Conservation (phyloP, 768 basidiomycete species). For the Kwoniella mangroviensis region DNA sequence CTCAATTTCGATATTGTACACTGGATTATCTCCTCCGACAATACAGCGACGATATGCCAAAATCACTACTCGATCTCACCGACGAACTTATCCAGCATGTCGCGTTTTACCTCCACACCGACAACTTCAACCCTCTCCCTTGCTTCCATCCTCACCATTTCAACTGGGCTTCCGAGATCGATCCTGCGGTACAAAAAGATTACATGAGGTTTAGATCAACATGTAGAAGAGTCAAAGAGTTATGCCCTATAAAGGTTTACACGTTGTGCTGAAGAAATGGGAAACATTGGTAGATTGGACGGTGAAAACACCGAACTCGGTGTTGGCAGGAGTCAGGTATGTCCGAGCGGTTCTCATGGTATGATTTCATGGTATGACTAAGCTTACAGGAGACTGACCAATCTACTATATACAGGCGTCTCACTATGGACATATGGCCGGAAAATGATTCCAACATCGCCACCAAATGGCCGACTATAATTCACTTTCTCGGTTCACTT, state of each 20-base stretch:
- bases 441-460: too few species aligned
- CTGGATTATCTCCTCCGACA: too few species aligned
- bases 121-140: constrained; percentile 1
- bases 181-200: background rate
- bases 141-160: constrained; percentile 17
- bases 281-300: background rate
- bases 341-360: too few species aligned
- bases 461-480: too few species aligned
- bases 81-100: constrained; percentile 7
- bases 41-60: background rate
- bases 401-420: too few species aligned
- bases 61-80: constrained; percentile 7
- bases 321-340: background rate
- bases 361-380: too few species aligned
- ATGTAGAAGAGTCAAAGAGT: background rate
- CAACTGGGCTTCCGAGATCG: constrained; percentile 7
- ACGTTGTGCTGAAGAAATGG: constrained; percentile 1
- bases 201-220: background rate
- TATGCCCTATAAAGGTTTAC: background rate
- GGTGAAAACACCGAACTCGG: background rate
- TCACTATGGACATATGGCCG: too few species aligned
- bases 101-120: constrained; percentile 3
- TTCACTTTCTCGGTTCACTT: too few species aligned
- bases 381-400: too few species aligned
- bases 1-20: too few species aligned